Evolutionary conservation across 768 basidiomycete genomes (phyloP).

Genomic region (Albatrellus ellisii): DNA sequence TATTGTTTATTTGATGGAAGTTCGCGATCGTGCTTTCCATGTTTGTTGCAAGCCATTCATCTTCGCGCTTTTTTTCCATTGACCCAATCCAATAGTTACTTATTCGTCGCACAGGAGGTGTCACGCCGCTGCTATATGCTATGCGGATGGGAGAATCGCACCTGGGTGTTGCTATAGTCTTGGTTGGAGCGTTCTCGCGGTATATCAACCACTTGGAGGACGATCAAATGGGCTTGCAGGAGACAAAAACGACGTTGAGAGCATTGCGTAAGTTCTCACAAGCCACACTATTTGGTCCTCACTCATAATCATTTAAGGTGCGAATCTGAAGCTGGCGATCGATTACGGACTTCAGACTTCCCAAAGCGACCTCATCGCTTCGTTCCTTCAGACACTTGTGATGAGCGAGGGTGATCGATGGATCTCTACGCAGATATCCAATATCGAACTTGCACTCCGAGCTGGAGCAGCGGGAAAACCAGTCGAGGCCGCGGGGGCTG

Average conservation of each 20-base stretch:
- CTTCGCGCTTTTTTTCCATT: background rate
- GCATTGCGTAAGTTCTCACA: constrained; percentile 46
- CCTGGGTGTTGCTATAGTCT: constrained; percentile 72
- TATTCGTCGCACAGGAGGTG: constrained; percentile 73
- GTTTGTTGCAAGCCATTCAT: constrained; percentile 23
- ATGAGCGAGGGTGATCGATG: constrained; percentile 95
- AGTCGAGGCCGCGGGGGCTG: constrained; percentile 56
- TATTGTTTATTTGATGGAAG: constrained; percentile 70
- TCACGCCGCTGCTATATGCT: constrained; percentile 84
- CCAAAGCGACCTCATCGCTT: constrained; percentile 77
- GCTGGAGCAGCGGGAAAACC: constrained; percentile 58
- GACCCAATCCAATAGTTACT: constrained; percentile 36
- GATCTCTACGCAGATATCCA: constrained; percentile 61
- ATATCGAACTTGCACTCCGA: constrained; percentile 56
- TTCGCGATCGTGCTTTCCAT: constrained; percentile 68
- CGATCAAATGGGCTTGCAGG: constrained; percentile 51
- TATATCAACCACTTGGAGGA: constrained; percentile 86
- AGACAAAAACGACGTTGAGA: constrained; percentile 64
- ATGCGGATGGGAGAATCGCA: constrained; percentile 69
- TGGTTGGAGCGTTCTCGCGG: constrained; percentile 84
- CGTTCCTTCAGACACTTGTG: constrained; percentile 86
- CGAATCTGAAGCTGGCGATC: constrained; percentile 83
- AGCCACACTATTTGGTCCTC: background rate
- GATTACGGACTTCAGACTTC: constrained; percentile 74
- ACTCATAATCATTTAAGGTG: background rate